Conservation (phyloP, 1,284 basidiomycete species). For the Coniophora puteana region DNA sequence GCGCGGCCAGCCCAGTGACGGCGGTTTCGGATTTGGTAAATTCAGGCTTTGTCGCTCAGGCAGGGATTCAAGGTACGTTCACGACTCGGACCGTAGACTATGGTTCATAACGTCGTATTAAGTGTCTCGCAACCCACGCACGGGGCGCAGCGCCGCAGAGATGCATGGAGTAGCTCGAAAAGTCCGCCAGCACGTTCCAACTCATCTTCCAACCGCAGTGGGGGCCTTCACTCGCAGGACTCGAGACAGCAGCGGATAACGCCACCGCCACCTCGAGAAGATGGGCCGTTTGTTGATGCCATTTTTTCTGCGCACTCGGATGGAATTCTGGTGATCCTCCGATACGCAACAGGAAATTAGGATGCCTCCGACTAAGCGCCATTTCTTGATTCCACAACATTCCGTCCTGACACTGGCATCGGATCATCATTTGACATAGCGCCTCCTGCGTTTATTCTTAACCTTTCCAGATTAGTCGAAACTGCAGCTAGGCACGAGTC, state of each 20-base stretch:
- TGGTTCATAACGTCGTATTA: too few relatives aligned
- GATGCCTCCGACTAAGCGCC: not conserved
- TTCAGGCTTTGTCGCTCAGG: slow-evolving; percentile 54
- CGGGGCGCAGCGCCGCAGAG: too few relatives aligned
- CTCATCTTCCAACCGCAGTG: slow-evolving; percentile 6
- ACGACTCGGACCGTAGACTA: too few relatives aligned
- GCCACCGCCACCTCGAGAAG: slow-evolving; percentile 16
- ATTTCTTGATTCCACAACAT: too few relatives aligned
- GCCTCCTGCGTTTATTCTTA: too few relatives aligned
- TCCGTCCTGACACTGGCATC: too few relatives aligned
- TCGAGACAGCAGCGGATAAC: slow-evolving; percentile 6
- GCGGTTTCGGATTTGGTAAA: slow-evolving; percentile 74
- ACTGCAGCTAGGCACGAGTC: too few relatives aligned
- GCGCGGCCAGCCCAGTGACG: slow-evolving; percentile 72
- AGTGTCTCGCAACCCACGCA: too few relatives aligned
- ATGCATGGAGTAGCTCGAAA: too few relatives aligned
- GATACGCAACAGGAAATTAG: slow-evolving; percentile 29
- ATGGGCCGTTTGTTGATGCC: slow-evolving; percentile 57
- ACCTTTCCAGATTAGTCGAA: too few relatives aligned
- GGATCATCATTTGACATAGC: too few relatives aligned
- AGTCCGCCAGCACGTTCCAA: slow-evolving; percentile 2
- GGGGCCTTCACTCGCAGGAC: slow-evolving; percentile 9
- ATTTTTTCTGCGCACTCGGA: slow-evolving; percentile 81
- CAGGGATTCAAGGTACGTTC: slow-evolving; percentile 50
- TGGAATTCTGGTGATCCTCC: slow-evolving; percentile 71